phyloP scores from a whole-genome alignment of 2,329 filamentous ascomycete genomes.

The Triangularia setosa region DNA sequence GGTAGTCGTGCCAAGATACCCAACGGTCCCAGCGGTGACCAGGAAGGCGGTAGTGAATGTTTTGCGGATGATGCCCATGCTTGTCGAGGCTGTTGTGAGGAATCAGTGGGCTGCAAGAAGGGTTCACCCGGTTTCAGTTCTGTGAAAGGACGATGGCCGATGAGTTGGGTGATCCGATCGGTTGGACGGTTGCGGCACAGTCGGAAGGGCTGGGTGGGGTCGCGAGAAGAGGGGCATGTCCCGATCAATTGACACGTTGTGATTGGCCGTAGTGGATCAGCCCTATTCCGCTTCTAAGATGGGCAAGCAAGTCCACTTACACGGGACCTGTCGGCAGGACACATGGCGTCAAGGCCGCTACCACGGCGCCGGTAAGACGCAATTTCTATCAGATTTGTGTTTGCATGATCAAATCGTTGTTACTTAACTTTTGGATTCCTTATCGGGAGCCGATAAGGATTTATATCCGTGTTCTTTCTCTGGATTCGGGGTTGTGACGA shows the following conservation, averaged over 20 bases:
- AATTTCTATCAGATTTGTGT: not conserved
- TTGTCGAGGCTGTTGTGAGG: not conserved
- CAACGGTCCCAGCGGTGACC: conserved; percentile 48
- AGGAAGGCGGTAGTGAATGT: conserved; percentile 44
- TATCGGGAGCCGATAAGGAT: not conserved
- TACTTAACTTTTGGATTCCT: not conserved
- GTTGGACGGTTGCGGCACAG: not conserved
- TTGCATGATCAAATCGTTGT: not conserved
- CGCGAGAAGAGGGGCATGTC: not conserved
- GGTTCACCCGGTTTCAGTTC: not conserved
- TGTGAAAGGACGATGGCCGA: not conserved
- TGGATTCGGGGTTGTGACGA: not conserved
- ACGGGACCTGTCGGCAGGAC: not conserved
- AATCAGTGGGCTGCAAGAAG: not conserved
- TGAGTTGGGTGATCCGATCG: not conserved
- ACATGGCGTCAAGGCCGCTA: not conserved
- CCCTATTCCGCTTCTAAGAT: not conserved
- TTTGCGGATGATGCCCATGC: conserved; percentile 53
- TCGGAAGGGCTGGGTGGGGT: not conserved
- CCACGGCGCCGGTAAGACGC: not conserved
- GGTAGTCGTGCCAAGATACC: conserved; percentile 51
- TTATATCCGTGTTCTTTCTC: not conserved
- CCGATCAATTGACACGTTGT: not conserved
- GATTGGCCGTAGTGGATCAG: not conserved
- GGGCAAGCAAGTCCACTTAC: not conserved